Conservation (phyloP, 1,284 basidiomycete species). For the Cutaneotrichosporon sp. region DNA sequence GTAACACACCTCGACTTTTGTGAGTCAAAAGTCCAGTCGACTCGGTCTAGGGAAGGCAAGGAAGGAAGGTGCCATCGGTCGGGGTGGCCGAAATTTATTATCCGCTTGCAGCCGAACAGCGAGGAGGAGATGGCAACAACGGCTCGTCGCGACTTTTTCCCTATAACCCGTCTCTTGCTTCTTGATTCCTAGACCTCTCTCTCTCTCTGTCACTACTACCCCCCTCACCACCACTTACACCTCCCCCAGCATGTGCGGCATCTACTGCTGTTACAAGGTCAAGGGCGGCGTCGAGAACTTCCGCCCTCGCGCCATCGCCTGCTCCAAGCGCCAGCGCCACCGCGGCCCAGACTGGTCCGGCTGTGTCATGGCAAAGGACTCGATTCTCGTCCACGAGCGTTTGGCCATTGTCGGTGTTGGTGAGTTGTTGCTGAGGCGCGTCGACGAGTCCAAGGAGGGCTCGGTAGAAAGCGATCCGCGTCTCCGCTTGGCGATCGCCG, state of each 20-base stretch:
- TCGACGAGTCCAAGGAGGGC: background rate
- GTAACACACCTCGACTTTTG: too few species aligned
- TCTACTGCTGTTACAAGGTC: slow-evolving; percentile 74
- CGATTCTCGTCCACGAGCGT: slow-evolving; percentile 80
- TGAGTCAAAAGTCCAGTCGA: too few species aligned
- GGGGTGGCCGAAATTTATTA: background rate
- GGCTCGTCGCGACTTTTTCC: too few species aligned
- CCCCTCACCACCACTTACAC: background rate
- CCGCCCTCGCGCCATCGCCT: slow-evolving; percentile 69
- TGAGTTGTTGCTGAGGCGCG: slow-evolving; percentile 50
- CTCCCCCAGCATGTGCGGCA: slow-evolving; percentile 69
- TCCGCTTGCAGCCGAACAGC: too few species aligned
- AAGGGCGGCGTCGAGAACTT: slow-evolving; percentile 64
- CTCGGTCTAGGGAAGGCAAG: too few species aligned
- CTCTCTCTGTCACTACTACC: background rate
- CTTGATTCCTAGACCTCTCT: background rate
- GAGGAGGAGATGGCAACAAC: background rate
- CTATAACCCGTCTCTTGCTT: background rate
- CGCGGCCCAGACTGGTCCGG: slow-evolving; percentile 97
- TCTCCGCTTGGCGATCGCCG: too few species aligned
- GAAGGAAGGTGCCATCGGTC: too few species aligned
- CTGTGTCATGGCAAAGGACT: slow-evolving; percentile 74
- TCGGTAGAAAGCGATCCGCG: too few species aligned
- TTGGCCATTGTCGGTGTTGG: slow-evolving; percentile 97
- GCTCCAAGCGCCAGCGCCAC: slow-evolving; percentile 83